A percentile compares a stretch with the other conserved stretches of the same genome.
phyloP scores from a whole-genome alignment of 352 stramenopile species.

The Phytophthora podocarpi region DNA sequence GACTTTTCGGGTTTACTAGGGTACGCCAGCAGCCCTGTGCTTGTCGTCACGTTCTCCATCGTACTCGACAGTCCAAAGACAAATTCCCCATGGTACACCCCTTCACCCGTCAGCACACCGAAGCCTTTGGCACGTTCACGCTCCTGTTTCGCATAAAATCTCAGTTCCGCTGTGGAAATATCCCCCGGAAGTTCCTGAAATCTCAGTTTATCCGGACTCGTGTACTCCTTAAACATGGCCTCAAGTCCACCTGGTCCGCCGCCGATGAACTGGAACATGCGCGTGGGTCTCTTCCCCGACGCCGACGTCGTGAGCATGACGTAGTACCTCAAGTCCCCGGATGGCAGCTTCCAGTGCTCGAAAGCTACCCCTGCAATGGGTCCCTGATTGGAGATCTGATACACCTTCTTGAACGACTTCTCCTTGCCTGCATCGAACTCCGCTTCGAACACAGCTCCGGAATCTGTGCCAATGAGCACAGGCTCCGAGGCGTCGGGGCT shows the following conservation, averaged over 20 bases:
- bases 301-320: slow-evolving; percentile 87
- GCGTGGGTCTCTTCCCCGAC: slow-evolving; percentile 84
- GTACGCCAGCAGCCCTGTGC: slow-evolving; percentile 75
- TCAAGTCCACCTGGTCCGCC: slow-evolving; percentile 69
- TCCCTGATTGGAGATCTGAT: slow-evolving; percentile 89
- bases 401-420: slow-evolving; percentile 86
- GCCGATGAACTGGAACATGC: slow-evolving; percentile 93
- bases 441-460: slow-evolving; percentile 79
- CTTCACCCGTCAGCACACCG: slow-evolving; percentile 90
- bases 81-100: slow-evolving; percentile 91
- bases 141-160: slow-evolving; percentile 81
- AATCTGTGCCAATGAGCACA: slow-evolving; percentile 83
- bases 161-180: slow-evolving; percentile 76
- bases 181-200: slow-evolving; percentile 93
- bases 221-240: slow-evolving; percentile 86
- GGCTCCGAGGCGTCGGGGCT: slow-evolving; percentile 61
- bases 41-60: slow-evolving; percentile 84
- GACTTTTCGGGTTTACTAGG: slow-evolving; percentile 64
- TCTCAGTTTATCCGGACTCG: slow-evolving; percentile 74
- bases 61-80: slow-evolving; percentile 70
- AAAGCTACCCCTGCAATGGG: slow-evolving; percentile 83
- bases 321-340: slow-evolving; percentile 66
- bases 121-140: slow-evolving; percentile 88
- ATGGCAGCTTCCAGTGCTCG: slow-evolving; percentile 74
- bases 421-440: slow-evolving; percentile 88